Percentiles rank a stretch among this genome's conserved stretches.
Conservation (phyloP, 257 asterid species). For the Verbena officinalis region DNA sequence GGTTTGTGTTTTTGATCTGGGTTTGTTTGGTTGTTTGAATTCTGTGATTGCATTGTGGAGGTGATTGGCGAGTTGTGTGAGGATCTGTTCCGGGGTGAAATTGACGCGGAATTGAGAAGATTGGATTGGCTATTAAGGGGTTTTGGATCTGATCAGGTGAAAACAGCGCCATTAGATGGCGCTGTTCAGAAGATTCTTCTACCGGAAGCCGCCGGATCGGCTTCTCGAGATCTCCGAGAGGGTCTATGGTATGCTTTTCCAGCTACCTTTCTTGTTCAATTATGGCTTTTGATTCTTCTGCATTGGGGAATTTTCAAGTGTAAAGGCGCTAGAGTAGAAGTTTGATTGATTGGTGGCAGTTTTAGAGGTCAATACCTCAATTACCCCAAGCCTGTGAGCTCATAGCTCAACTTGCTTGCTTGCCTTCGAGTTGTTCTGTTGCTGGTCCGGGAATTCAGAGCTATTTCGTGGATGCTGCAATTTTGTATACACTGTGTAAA, state of each 20-base stretch:
- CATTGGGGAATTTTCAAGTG: slow-evolving; percentile 16
- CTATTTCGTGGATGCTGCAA: slow-evolving; percentile 16
- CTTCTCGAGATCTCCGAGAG: slow-evolving; percentile 98
- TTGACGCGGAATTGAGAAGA: slow-evolving; percentile 31
- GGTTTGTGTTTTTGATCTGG: slow-evolving; percentile 26
- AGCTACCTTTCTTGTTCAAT: slow-evolving; percentile 14
- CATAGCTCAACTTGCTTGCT: slow-evolving; percentile 17
- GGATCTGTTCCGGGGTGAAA: slow-evolving; percentile 34
- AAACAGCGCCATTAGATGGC: slow-evolving; percentile 99
- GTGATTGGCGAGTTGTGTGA: slow-evolving; percentile 36
- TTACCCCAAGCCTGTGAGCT: slow-evolving; percentile 18
- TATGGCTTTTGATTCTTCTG: slow-evolving; percentile 22
- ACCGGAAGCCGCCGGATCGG: slow-evolving; percentile 99
- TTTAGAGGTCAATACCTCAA: slow-evolving; percentile 20
- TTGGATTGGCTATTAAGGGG: slow-evolving; percentile 39
- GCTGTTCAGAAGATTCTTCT: slow-evolving; percentile 98
- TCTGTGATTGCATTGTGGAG: slow-evolving; percentile 36
- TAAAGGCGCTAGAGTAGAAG: slow-evolving; percentile 19
- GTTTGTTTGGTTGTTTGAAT: slow-evolving; percentile 27
- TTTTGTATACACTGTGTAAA: slow-evolving; percentile 11
- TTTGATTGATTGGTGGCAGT: slow-evolving; percentile 16
- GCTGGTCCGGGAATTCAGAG: slow-evolving; percentile 16
- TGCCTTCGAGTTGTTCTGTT: slow-evolving; percentile 18
- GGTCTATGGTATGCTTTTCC: slow-evolving; percentile 76
- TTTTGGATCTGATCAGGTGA: slow-evolving; percentile 61